Percentiles rank a stretch among this genome's conserved stretches.
These are phyloP conservation scores for Ophiostoma novo-ulmi DNA, from an alignment of 2,329 filamentous ascomycete species.

Conservation along the genomic window DNA sequence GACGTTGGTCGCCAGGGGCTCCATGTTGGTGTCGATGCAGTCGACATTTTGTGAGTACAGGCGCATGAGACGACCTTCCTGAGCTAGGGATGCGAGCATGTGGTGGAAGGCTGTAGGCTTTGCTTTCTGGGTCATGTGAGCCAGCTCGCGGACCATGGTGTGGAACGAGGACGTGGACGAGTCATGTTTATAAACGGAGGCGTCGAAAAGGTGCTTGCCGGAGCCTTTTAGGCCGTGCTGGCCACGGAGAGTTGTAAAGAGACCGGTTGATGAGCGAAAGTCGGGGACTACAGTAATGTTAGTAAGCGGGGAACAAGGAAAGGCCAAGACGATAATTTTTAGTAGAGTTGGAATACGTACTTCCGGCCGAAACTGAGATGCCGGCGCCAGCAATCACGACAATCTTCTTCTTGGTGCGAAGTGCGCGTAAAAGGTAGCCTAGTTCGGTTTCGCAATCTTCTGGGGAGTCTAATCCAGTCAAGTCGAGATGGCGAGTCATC, in stretches of 20 bases:
- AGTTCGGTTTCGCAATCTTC: conserved; percentile 54
- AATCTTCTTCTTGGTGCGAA: conserved; percentile 91
- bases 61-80: conserved; percentile 79
- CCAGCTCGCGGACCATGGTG: conserved; percentile 88
- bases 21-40: conserved; percentile 80
- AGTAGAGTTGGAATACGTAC: conserved; percentile 41
- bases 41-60: conserved; percentile 98
- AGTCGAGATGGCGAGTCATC: conserved; percentile 75
- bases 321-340: neutral
- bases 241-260: conserved; percentile 78
- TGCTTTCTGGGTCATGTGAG: conserved; percentile 69
- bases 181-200: conserved; percentile 93
- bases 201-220: conserved; percentile 93
- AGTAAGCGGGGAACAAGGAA: neutral
- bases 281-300: conserved; percentile 65
- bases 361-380: conserved; percentile 93
- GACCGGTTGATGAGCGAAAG: conserved; percentile 84
- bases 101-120: conserved; percentile 88
- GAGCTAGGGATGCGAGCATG: conserved; percentile 80
- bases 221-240: conserved; percentile 90
- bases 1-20: conserved; percentile 72
- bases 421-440: conserved; percentile 63
- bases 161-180: conserved; percentile 86
- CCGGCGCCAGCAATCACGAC: conserved; percentile 94
- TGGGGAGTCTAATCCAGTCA: conserved; percentile 48